Evolutionary conservation across 139 green algal genomes (phyloP), one percentile per base, ranked within the genome.

Genomic region (Zygnema cylindricum): DNA sequence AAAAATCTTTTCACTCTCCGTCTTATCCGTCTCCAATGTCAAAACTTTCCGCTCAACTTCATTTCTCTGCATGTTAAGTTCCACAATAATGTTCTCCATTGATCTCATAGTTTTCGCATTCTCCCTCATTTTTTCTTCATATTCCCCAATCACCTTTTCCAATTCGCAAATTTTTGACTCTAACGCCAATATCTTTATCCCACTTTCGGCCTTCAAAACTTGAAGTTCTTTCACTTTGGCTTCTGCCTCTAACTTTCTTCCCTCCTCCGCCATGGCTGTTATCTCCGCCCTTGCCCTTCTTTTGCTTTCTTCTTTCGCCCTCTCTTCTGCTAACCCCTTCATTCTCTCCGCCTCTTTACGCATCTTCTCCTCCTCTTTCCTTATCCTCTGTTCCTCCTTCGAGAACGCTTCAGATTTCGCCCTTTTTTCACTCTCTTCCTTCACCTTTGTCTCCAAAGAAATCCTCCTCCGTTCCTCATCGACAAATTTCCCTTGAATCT

Each of bases 281-380:
- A 43, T 43, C 71, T 79, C 71, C 71, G 71, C 71, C 71, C 16
- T 79, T 16, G 36, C 71, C 71, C 71, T 7, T 43, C 38, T 7
- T 16, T 79, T 43, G 11, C 36, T 43, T 16, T 79, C 71, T 16
- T 79, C 71, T 16, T 23, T 41, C 7, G 36, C 71, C 16, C 71
- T 79, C 36, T 16, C 71, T 41, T 79, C 71, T 43, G 38, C 36
- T 16, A 54, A 41, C 3, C 71, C 38, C 16, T 54, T 54, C 71
- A 41, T 79, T 43, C 36, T 43, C 71, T 79, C 71, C 11, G 38
- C 36, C 16, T 79, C 71, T 16, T 79, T 41, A 7, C 71, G 3
- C 71, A 41, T 79, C 71, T 43, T 79, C 71, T 54, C 38, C 71
- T 79, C 71, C 16, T 79, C 71, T 11, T 43, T 79, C 38, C 36